Base-by-base conservation (phyloP, 805 yeast species). In the Starmerella gropengiesseri region DNA sequence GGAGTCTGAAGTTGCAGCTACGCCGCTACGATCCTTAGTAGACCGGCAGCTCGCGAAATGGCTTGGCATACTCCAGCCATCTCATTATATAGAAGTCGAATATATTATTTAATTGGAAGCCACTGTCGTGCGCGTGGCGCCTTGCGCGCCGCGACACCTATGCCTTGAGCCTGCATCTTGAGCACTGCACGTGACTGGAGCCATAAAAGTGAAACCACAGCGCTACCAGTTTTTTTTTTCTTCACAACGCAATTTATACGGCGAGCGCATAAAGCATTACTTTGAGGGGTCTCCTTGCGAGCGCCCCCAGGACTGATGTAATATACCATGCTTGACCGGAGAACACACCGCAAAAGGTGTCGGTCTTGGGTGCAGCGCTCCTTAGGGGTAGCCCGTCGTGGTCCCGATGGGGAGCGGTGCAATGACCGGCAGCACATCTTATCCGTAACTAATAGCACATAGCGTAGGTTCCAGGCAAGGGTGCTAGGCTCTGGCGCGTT, bases 291-390 rank as follows among this genome's bases (percentile, higher is more conserved):
- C 40, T 43, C 53, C 31, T 19, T 46, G 31, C 54, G 54, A 47
- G 38, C 13, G 53, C 34, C 45, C 54, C 53, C 54, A 50, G 54
- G 54, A 50, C 45, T 26, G 37, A 49, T 42, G 54, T 44, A 45
- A 50, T 36, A 32, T 25, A 25, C n/a, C 32, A 41, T 11, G 45
- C 49, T 43, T 37, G 44, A 47, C 41, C 54, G 53, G 46, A 50
- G 54, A 50, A 18, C 35, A 40, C 41, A 49, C 49, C 27, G 49
- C 50, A 48, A 48, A 38, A 48, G 41, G 38, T 33, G 41, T 43
- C 50, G 52, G 53, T 50, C 54, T 50, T 50, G 54, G 54, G 54
- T 50, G 54, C 54, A 50, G 52, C 54, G 50, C 43, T 43, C 44
- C 43, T 46, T 41, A 50, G 50, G 52, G 52, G 53, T 49, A 44